These are phyloP conservation scores for Euphorbia lathyris DNA, from an alignment of 345 rosid genomes.

Conservation along the genomic window DNA sequence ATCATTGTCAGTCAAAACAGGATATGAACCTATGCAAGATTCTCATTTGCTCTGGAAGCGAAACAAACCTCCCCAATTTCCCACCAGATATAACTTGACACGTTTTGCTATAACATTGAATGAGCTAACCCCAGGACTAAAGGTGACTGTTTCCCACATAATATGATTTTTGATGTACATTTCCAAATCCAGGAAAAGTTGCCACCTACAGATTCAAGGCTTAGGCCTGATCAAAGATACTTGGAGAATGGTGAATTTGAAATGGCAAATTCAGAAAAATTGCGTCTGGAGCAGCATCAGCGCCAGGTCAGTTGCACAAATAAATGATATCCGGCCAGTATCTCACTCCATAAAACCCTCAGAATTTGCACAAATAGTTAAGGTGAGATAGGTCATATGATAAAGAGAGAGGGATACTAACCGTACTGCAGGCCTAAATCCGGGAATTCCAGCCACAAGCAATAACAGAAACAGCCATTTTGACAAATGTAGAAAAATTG, in stretches of 20 bases:
- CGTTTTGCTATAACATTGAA: slow-evolving; percentile 86
- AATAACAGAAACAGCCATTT: no score
- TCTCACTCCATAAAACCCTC: no score
- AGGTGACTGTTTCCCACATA: slow-evolving; percentile 46
- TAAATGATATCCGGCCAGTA: no score
- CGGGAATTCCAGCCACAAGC: no score
- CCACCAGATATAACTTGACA: slow-evolving; percentile 84
- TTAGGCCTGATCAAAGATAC: slow-evolving; percentile 89
- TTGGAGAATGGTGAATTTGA: slow-evolving; percentile 93
- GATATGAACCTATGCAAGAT: slow-evolving; percentile 52
- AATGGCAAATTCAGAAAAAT: slow-evolving; percentile 95
- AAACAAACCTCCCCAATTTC: slow-evolving; percentile 63
- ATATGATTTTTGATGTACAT: slow-evolving; percentile 1
- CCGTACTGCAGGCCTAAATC: no score
- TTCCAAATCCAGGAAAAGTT: slow-evolving; percentile 59
- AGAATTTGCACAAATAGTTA: no score
- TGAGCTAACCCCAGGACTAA: slow-evolving; percentile 76
- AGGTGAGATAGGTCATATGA: no score
- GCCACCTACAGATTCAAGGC: slow-evolving; percentile 98
- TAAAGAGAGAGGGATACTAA: no score
- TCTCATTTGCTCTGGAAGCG: slow-evolving; percentile 74
- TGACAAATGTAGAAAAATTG: no score
- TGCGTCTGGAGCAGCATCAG: slow-evolving; percentile 89
- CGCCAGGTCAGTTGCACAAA: slow-evolving; percentile 84
- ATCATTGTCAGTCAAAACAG: slow-evolving; percentile 31